Percentiles rank a stretch among this genome's conserved stretches.
Evolutionary conservation across 108 stramenopile genomes (phyloP).

Genomic region (Skeletonema menzelii): DNA sequence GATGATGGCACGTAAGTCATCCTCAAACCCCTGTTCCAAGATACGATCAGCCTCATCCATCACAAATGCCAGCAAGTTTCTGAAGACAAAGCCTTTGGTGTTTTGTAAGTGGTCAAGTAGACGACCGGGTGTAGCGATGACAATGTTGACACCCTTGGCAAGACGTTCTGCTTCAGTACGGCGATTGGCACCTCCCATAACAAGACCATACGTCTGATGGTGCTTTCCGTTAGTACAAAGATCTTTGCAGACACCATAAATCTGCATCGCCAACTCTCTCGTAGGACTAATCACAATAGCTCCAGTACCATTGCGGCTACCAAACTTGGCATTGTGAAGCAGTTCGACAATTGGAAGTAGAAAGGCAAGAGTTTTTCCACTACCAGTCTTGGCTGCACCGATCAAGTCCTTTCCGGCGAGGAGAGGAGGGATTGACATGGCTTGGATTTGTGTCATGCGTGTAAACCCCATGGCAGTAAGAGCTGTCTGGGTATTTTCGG

Average conservation of each 20-base stretch:
- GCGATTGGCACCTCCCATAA: conserved; percentile 97
- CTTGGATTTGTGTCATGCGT: conserved; percentile 96
- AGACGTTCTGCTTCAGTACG: conserved; percentile 96
- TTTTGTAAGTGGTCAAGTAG: conserved; percentile 98
- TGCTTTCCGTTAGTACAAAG: conserved; percentile 71
- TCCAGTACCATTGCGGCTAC: conserved; percentile 92
- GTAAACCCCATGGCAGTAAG: conserved; percentile 77
- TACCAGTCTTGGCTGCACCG: conserved; percentile 98
- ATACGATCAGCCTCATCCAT: conserved; percentile 99
- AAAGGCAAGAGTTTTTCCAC: conserved; percentile 98
- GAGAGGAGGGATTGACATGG: conserved; percentile 91
- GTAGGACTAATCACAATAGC: conserved; percentile 98
- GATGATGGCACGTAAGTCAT: conserved; percentile 97
- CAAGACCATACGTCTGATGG: conserved; percentile 94
- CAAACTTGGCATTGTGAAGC: conserved; percentile 89
- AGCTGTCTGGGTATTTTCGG: conserved; percentile 82
- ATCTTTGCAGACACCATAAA: conserved; percentile 97
- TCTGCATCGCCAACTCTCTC: conserved; percentile 98
- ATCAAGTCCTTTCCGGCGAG: conserved; percentile 95
- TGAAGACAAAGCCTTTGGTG: conserved; percentile 62
- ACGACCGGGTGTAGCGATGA: conserved; percentile 97
- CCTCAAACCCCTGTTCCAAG: conserved; percentile 98
- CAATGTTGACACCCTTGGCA: conserved; percentile 94
- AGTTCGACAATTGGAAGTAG: conserved; percentile 94
- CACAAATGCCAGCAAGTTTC: conserved; percentile 78